Evolutionary conservation across 2,329 filamentous ascomycete species (phyloP).

Genomic region (Ophiostoma tasmaniense): DNA sequence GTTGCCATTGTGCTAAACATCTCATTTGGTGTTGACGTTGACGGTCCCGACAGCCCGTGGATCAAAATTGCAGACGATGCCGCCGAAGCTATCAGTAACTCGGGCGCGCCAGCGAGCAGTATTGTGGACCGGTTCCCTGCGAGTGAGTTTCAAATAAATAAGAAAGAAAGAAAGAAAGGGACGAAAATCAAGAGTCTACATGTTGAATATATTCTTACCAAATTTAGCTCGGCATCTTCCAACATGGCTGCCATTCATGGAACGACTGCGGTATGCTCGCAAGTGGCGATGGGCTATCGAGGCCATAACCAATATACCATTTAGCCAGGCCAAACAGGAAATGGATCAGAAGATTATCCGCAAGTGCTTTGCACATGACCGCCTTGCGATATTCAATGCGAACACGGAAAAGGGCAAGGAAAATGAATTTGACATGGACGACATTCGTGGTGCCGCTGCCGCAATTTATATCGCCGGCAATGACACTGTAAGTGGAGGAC

Average conservation of each 20-base stretch:
- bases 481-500: slow-evolving; percentile 29
- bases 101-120: slow-evolving; percentile 18
- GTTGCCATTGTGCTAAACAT: slow-evolving; percentile 36
- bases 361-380: slow-evolving; percentile 17
- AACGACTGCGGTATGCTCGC: slow-evolving; percentile 17
- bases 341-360: slow-evolving; percentile 11
- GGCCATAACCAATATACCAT: not conserved
- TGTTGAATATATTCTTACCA: not conserved
- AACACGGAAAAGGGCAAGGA: slow-evolving; percentile 19
- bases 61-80: slow-evolving; percentile 30
- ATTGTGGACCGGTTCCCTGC: slow-evolving; percentile 20
- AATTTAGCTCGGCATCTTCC: slow-evolving; percentile 16
- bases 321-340: not conserved
- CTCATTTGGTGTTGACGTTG: slow-evolving; percentile 35
- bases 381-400: not conserved
- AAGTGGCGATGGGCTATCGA: slow-evolving; percentile 12
- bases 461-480: slow-evolving; percentile 34
- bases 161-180: too few species aligned
- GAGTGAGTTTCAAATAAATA: too few species aligned
- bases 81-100: slow-evolving; percentile 18
- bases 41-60: slow-evolving; percentile 32
- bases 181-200: not conserved
- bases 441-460: slow-evolving; percentile 29
- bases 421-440: slow-evolving; percentile 26
- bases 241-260: slow-evolving; percentile 11